Evolutionary conservation across 768 basidiomycete genomes (phyloP).

Genomic region (Hericium coralloides): DNA sequence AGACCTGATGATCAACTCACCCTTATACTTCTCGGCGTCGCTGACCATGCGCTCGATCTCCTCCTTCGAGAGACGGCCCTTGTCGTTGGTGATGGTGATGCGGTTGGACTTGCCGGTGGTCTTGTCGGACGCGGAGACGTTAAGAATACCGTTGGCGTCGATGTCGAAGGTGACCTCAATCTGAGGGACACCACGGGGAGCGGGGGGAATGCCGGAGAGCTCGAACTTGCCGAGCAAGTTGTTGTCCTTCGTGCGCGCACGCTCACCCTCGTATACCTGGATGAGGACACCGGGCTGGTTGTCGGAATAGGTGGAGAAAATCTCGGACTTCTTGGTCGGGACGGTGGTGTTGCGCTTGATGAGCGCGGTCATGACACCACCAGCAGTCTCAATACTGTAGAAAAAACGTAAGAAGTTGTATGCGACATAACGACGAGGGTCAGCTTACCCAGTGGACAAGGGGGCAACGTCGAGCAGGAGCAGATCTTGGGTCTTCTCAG

Average conservation of each 20-base stretch:
- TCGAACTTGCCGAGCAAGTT: conserved; percentile 98
- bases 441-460: conserved; percentile 51
- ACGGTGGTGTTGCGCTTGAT: conserved; percentile 99
- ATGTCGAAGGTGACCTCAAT: conserved; percentile 98
- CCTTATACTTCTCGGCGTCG: conserved; percentile 91
- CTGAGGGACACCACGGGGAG: conserved; percentile 96
- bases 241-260: conserved; percentile 98
- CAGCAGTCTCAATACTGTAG: conserved; percentile 87
- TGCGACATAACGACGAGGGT: conserved; percentile 13
- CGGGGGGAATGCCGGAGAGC: conserved; percentile 91
- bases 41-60: conserved; percentile 97
- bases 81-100: conserved; percentile 93
- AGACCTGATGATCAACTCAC: conserved; percentile 27
- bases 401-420: conserved; percentile 16
- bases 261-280: conserved; percentile 97
- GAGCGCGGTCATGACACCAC: conserved; percentile 98
- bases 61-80: conserved; percentile 94
- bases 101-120: conserved; percentile 94
- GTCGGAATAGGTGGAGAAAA: conserved; percentile 97
- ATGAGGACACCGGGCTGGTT: conserved; percentile 98
- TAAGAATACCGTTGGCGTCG: conserved; percentile 93
- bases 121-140: conserved; percentile 93
- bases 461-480: conserved; percentile 92
- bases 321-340: conserved; percentile 97
- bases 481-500: conserved; percentile 95